A percentile compares a stretch with the other conserved stretches of the same genome.
These are phyloP conservation scores for Diplodia sapinea DNA, from an alignment of 2,329 filamentous ascomycete species.

Conservation along the genomic window DNA sequence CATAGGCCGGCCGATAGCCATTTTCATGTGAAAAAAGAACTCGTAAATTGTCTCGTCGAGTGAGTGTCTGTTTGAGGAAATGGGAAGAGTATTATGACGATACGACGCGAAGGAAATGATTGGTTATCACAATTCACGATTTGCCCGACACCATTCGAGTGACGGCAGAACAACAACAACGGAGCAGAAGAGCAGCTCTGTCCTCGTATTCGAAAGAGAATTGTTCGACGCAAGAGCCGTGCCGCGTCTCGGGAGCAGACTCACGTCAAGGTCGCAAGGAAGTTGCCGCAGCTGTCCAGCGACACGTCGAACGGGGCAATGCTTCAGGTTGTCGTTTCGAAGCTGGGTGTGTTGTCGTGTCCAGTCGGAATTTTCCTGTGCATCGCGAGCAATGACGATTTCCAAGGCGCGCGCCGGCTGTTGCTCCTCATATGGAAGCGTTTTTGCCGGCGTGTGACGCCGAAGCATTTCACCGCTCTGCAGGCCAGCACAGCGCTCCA, in stretches of 20 bases:
- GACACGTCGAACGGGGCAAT: slow-evolving; percentile 12
- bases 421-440: slow-evolving; percentile 13
- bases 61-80: not conserved
- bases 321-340: not conserved
- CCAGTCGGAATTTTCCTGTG: slow-evolving; percentile 16
- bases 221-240: slow-evolving; percentile 15
- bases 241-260: slow-evolving; percentile 1
- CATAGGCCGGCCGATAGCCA: slow-evolving; percentile 1
- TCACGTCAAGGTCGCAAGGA: not conserved
- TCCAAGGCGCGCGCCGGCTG: slow-evolving; percentile 15
- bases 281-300: not conserved
- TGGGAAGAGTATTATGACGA: not conserved
- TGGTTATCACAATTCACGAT: not conserved
- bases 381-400: slow-evolving; percentile 15
- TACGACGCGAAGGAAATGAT: not conserved
- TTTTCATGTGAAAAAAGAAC: slow-evolving; percentile 7
- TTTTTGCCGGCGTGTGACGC: slow-evolving; percentile 5
- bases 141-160: not conserved
- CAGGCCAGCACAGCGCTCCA: slow-evolving; percentile 27
- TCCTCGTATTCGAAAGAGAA: slow-evolving; percentile 12
- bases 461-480: slow-evolving; percentile 18
- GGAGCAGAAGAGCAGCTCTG: not conserved
- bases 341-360: slow-evolving; percentile 7
- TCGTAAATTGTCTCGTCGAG: not conserved
- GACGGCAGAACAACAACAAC: too few species aligned